phyloP scores from a whole-genome alignment of 306 rosid species.

The Sechiopsis laciniata region DNA sequence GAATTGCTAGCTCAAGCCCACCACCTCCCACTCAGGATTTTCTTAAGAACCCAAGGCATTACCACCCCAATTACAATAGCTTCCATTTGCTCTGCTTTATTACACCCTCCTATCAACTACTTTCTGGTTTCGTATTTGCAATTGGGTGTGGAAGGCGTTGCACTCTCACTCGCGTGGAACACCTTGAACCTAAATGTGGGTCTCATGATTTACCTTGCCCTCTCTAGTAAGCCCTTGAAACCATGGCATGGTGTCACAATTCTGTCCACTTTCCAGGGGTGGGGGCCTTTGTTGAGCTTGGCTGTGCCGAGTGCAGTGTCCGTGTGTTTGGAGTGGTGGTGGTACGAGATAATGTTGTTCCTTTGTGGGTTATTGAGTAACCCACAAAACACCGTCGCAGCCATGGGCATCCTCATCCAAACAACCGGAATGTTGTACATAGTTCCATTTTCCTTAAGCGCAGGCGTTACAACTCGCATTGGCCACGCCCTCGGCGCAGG shows the following conservation, averaged over 20 bases:
- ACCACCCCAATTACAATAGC: conserved; percentile 60
- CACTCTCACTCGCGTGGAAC: conserved; percentile 67
- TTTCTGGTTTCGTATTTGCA: conserved; percentile 43
- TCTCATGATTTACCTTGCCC: conserved; percentile 43
- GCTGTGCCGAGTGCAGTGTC: conserved; percentile 71
- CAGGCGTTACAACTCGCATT: conserved; percentile 55
- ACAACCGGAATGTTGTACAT: conserved; percentile 70
- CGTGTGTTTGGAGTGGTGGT: conserved; percentile 89
- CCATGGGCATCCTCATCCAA: conserved; percentile 91
- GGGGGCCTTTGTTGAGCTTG: conserved; percentile 58
- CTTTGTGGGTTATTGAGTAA: conserved; percentile 57
- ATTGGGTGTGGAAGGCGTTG: conserved; percentile 64
- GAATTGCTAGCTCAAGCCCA: conserved; percentile 75
- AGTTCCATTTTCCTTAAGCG: conserved; percentile 57
- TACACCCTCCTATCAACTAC: conserved; percentile 58
- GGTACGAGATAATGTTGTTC: conserved; percentile 80
- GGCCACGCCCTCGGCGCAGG: conserved; percentile 84
- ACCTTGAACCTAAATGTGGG: conserved; percentile 54
- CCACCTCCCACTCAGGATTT: conserved; percentile 52
- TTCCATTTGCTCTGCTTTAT: conserved; percentile 49
- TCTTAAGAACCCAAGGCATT: conserved; percentile 72
- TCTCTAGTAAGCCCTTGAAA: conserved; percentile 51
- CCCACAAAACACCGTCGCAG: conserved; percentile 68
- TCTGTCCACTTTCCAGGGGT: conserved; percentile 41
- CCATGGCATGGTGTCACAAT: conserved; percentile 62